Percentiles rank a stretch among this genome's conserved stretches.
Conservation (phyloP, 179 eudicot genomes). For the Sideroxylon spinosum region DNA sequence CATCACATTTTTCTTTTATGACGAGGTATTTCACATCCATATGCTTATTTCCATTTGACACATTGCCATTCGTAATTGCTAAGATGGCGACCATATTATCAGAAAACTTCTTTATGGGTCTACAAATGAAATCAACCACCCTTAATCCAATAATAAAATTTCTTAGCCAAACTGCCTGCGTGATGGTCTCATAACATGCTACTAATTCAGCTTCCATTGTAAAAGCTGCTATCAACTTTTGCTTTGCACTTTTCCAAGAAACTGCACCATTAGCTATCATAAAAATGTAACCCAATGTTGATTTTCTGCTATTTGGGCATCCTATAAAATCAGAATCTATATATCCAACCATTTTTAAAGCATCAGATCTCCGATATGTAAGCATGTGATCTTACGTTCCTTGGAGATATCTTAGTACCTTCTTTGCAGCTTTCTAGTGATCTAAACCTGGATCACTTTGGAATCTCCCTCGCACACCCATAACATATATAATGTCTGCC, state of each 20-base stretch:
- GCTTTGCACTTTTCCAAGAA: conserved; percentile 9
- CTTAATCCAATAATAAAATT: not conserved
- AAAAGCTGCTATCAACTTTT: not conserved
- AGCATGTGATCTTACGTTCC: conserved; percentile 9
- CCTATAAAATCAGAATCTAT: not conserved
- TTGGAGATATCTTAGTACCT: conserved; percentile 1
- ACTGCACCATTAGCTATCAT: not conserved
- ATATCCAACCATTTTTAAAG: not conserved
- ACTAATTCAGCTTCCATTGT: conserved; percentile 14
- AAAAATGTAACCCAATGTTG: not conserved
- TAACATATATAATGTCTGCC: not conserved
- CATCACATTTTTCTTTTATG: not conserved
- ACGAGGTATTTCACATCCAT: not conserved
- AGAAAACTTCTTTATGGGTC: not conserved
- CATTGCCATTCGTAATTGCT: not conserved
- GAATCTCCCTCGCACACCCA: not conserved
- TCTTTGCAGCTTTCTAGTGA: conserved; percentile 3
- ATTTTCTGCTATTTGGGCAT: not conserved
- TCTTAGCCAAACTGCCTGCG: not conserved
- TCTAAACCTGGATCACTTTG: not conserved
- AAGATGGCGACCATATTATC: not conserved
- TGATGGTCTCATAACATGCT: not conserved
- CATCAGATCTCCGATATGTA: not conserved
- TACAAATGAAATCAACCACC: not conserved
- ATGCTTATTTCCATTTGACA: not conserved